phyloP scores from a whole-genome alignment of 345 rosid genomes.

The Turnera subulata region DNA sequence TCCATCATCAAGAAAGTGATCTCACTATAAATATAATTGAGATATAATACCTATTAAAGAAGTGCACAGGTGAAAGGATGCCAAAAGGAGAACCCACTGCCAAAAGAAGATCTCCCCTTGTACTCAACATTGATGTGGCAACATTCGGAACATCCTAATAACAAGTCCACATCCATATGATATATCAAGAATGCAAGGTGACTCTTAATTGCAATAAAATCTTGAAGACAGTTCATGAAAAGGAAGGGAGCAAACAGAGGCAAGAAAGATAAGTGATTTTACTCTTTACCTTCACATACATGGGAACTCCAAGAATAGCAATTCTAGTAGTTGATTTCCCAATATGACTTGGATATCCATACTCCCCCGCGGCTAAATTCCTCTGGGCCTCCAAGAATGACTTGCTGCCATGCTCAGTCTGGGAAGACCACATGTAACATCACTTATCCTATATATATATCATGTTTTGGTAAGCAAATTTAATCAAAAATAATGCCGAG shows the following conservation, averaged over 20 bases:
- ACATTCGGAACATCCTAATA: constrained; percentile 51
- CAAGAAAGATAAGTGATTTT: neutral
- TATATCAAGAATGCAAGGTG: constrained; percentile 1
- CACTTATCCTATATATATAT: neutral
- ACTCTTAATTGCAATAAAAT: neutral
- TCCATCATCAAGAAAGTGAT: constrained; percentile 5
- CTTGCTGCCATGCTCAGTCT: constrained; percentile 33
- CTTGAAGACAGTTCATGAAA: neutral
- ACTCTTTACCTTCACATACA: constrained; percentile 41
- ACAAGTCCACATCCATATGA: constrained; percentile 15
- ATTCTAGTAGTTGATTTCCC: constrained; percentile 62
- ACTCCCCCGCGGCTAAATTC: constrained; percentile 31
- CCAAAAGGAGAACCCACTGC: constrained; percentile 96
- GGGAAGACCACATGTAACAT: constrained; percentile 17
- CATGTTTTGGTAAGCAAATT: neutral
- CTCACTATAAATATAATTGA: constrained; percentile 3
- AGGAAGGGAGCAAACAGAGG: constrained; percentile 8
- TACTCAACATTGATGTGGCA: constrained; percentile 30
- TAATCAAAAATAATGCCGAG: neutral
- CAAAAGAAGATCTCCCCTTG: constrained; percentile 66
- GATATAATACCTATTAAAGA: constrained; percentile 70
- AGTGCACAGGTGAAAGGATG: constrained; percentile 80
- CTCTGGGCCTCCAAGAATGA: constrained; percentile 33
- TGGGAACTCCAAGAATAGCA: constrained; percentile 72
- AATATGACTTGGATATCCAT: constrained; percentile 41